These are phyloP conservation scores for Candida argentea DNA, from an alignment of 805 yeast species.

Conservation along the genomic window DNA sequence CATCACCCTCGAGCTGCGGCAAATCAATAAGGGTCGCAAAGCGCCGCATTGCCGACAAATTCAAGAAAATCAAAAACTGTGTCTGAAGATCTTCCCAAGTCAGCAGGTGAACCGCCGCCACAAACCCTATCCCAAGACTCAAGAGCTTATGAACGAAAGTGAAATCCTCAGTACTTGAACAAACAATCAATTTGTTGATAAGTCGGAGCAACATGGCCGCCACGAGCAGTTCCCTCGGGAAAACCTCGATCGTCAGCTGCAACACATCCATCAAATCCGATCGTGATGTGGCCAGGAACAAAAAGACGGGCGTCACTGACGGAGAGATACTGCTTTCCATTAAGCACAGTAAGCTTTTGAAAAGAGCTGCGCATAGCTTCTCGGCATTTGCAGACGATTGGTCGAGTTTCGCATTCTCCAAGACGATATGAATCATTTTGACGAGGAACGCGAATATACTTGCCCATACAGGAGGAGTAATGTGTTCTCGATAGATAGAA, in stretches of 20 bases:
- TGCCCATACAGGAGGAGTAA: conserved; percentile 19
- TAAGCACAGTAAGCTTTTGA: conserved; percentile 10
- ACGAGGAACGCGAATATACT: conserved; percentile 14
- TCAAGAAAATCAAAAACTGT: conserved; percentile 36
- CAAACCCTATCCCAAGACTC: conserved; percentile 25
- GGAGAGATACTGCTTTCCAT: conserved; percentile 12
- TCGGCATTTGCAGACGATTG: conserved; percentile 8
- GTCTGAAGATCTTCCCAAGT: conserved; percentile 31
- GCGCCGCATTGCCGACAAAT: conserved; percentile 29
- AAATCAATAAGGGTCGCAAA: conserved; percentile 19
- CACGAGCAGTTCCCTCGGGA: conserved; percentile 16
- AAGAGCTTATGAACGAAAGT: conserved; percentile 26
- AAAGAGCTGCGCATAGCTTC: conserved; percentile 13
- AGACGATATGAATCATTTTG: conserved; percentile 8
- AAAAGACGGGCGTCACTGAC: conserved; percentile 11
- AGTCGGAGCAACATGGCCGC: conserved; percentile 25
- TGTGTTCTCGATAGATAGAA: conserved; percentile 21
- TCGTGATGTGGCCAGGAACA: conserved; percentile 10
- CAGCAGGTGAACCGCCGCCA: conserved; percentile 26
- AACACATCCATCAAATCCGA: conserved; percentile 11
- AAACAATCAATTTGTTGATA: conserved; percentile 34
- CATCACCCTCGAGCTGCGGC: conserved; percentile 17
- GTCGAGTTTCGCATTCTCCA: conserved; percentile 4
- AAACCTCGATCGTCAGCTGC: conserved; percentile 6
- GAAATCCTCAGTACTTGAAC: conserved; percentile 32